Base-by-base conservation (phyloP, 495 filamentous ascomycete species). In the Neohortaea acidophila region DNA sequence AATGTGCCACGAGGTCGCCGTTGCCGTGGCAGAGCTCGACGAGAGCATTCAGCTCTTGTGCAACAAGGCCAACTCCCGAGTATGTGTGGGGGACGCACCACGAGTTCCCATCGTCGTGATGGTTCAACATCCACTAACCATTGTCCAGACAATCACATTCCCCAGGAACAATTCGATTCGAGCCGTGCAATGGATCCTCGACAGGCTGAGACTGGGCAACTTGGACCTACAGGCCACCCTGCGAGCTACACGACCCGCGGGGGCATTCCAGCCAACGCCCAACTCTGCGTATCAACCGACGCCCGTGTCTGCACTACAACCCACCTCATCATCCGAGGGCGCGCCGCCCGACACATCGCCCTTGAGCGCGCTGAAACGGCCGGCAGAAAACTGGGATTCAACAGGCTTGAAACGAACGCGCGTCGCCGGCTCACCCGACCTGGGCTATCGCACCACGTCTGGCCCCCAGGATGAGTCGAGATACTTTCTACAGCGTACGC, bases 151-250 rank as follows among this genome's bases (percentile, higher is more conserved):
- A 10, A 11, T 40, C 11, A 41, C 44, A 11, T 7, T 39, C 10
- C 45, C 40, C 8, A 24, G 7, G 8, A 36, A 43, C 18, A 36
- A 22, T 17, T 36, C 45, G 5, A 30, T 36, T 8, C 20, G 36
- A 1, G 28, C 40, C 10, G 27, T 40, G 2, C 40, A 44, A 33
- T 48, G 45, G 45, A 28, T 44, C n/a, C 29, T 44, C 2, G 40
- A 48, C 4, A n/a, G 40, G 20, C 35, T 48, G 3, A 11, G 32
- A 12, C 5, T n/a, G 15, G 34, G 40, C 3, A 48, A 40, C 21
- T 14, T 9, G 6, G 45, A 48, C 22, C 19, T 48, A 28, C 18
- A 25, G 10, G 41, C n/a, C n/a, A n/a, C n/a, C n/a, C n/a, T n/a
- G n/a, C n/a, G 36, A 11, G 28, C 36, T 19, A 21, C 36, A 10